These are phyloP conservation scores for Pichia deserticola DNA, from an alignment of 805 yeast species.

Conservation along the genomic window DNA sequence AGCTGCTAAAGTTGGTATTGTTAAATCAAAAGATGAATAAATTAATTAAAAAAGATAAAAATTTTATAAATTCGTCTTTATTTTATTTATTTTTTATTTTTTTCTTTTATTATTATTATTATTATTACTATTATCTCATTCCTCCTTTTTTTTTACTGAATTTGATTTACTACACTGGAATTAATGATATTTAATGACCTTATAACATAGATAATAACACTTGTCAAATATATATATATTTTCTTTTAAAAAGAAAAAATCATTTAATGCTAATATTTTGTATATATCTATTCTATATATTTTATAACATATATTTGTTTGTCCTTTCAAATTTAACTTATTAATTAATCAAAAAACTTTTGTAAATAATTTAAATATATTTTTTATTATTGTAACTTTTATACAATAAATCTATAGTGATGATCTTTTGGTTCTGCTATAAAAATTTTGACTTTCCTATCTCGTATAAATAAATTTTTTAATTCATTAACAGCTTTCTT, in stretches of 20 bases:
- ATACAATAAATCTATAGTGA: constrained; percentile 22
- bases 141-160: background rate
- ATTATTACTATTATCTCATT: background rate
- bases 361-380: too few species aligned
- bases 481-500: constrained; percentile 37
- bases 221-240: background rate
- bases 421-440: constrained; percentile 21
- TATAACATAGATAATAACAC: background rate
- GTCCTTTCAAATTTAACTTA: too few species aligned
- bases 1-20: constrained; percentile 95
- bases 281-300: too few species aligned
- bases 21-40: constrained; percentile 41
- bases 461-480: constrained; percentile 37
- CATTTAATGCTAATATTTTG: too few species aligned
- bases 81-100: background rate
- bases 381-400: background rate
- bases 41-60: constrained; percentile 11
- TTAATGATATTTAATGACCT: background rate
- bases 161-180: background rate
- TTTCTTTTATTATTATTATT: background rate
- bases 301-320: too few species aligned
- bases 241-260: background rate
- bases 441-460: constrained; percentile 33
- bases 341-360: too few species aligned
- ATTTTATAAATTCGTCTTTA: background rate